Evolutionary conservation across 495 filamentous ascomycete species (phyloP), one percentile per base, ranked within the genome.

Genomic region (Lasiosphaeriaceae sp.): DNA sequence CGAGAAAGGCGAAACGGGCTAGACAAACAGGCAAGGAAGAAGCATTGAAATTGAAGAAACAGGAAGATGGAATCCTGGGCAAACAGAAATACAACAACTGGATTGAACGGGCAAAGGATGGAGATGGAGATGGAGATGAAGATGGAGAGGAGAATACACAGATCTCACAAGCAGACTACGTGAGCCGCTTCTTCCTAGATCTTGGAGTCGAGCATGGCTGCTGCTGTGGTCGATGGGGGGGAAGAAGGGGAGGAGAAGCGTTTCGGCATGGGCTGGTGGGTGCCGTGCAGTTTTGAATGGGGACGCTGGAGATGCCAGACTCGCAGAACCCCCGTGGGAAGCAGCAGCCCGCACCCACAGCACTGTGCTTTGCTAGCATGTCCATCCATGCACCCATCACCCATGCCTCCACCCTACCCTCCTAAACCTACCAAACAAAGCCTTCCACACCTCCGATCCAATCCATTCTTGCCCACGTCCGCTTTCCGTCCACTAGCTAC

Each of bases 181-280:
- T 61, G 69, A 77, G 75, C 71, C 74, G 74, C 73, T 71, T 72
- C 67, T 69, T 71, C 72, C 65, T 72, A 77, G 68, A 77, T 74
- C 67, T 68, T 75, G 56, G 52, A 74, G 66, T 74, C 71, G 71
- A 75, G 67, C 75, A 78, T 78, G 39, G 39, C 39, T 63, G 61
- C 71, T 66, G 62, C 73, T 61, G 62, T 74, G 73, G 71, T 77
- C 73, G 71, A 74, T 78, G 60, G 67, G 62, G n/a, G 67, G 62
- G 65, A 67, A 66, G 57, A 62, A 68, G 55, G 66, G 66, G 59
- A 59, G 59, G 62, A 51, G 63, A 54, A 55, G 48, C 54, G 46
- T 65, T 60, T 66, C 62, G 66, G 68, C 65, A 70, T 66, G 68
- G 63, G 47, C 58, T 51, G 53, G 16, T 35, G 73, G 73, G 70